Percentiles rank a stretch among this genome's conserved stretches.
These are phyloP conservation scores for Petunia secreta DNA, from an alignment of 257 asterid species.

Conservation along the genomic window DNA sequence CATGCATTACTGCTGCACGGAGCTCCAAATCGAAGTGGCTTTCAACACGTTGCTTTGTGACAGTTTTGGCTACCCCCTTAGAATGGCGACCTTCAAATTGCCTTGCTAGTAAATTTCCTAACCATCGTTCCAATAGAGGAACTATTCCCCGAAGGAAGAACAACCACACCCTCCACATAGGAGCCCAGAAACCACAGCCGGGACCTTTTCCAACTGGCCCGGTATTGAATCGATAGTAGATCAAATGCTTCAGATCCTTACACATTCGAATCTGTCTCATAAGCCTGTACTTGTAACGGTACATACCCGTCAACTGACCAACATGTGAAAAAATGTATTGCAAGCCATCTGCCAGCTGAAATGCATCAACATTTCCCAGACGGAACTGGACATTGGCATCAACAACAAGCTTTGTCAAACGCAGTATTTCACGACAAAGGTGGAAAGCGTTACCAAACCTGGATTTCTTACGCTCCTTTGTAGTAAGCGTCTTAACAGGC, in stretches of 20 bases:
- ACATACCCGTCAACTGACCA: constrained; percentile 99
- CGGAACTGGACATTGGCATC: constrained; percentile 99
- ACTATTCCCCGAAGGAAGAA: constrained; percentile 98
- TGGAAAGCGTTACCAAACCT: constrained; percentile 99
- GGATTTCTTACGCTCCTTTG: constrained; percentile 95
- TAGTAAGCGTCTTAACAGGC: constrained; percentile 98
- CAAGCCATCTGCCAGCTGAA: constrained; percentile 99
- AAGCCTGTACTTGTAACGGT: constrained; percentile 94
- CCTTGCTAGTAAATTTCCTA: constrained; percentile 93
- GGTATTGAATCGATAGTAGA: constrained; percentile 93
- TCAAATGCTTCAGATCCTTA: constrained; percentile 96
- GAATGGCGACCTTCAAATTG: constrained; percentile 99
- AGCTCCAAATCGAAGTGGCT: constrained; percentile 99
- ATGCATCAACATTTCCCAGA: constrained; percentile 96
- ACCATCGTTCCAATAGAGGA: constrained; percentile 97
- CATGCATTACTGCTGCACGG: constrained; percentile 99
- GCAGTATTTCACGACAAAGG: constrained; percentile 97
- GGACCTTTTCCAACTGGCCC: constrained; percentile 99
- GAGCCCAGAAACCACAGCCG: constrained; percentile 99
- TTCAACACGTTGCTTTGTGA: constrained; percentile 99
- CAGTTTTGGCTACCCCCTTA: constrained; percentile 99
- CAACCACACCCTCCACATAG: constrained; percentile 99
- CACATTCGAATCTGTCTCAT: constrained; percentile 99
- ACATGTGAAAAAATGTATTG: constrained; percentile 97
- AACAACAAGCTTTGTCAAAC: constrained; percentile 95